Conservation (phyloP, 805 yeast species). For the Yarrowia sp. region DNA sequence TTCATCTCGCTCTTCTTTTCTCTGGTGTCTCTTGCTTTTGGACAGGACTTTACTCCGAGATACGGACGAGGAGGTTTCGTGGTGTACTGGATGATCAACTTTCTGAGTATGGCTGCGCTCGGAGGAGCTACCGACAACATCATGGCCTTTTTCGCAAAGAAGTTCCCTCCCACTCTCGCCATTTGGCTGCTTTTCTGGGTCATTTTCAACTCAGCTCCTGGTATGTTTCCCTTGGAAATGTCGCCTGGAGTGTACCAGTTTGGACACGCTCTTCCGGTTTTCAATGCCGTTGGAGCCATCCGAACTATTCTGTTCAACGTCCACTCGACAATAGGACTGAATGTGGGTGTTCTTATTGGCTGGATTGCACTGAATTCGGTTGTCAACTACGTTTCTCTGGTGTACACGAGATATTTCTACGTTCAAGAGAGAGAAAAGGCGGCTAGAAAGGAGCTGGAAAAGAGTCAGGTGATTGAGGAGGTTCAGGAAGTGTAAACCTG, state of each 20-base stretch:
- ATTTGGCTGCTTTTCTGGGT: conserved; percentile 79
- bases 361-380: conserved; percentile 63
- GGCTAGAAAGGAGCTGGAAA: conserved; percentile 17
- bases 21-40: conserved; percentile 70
- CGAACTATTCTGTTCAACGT: conserved; percentile 65
- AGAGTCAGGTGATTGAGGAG: conserved; percentile 12
- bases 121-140: conserved; percentile 77
- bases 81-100: conserved; percentile 74
- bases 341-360: conserved; percentile 63
- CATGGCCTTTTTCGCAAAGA: conserved; percentile 59
- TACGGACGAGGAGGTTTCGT: conserved; percentile 76
- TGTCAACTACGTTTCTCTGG: conserved; percentile 18
- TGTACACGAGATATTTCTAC: conserved; percentile 14
- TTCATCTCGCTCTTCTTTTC: conserved; percentile 65
- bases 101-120: conserved; percentile 73
- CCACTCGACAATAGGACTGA: conserved; percentile 64
- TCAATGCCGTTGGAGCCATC: conserved; percentile 66
- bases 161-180: conserved; percentile 71
- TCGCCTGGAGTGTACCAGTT: conserved; percentile 64
- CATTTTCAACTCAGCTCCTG: conserved; percentile 69
- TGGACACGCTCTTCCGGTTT: conserved; percentile 74
- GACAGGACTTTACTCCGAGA: conserved; percentile 62
- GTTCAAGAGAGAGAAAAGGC: conserved; percentile 14
- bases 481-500: background rate
- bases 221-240: conserved; percentile 69